phyloP scores from a whole-genome alignment of 768 basidiomycete genomes.

The Lentinula lateritia region DNA sequence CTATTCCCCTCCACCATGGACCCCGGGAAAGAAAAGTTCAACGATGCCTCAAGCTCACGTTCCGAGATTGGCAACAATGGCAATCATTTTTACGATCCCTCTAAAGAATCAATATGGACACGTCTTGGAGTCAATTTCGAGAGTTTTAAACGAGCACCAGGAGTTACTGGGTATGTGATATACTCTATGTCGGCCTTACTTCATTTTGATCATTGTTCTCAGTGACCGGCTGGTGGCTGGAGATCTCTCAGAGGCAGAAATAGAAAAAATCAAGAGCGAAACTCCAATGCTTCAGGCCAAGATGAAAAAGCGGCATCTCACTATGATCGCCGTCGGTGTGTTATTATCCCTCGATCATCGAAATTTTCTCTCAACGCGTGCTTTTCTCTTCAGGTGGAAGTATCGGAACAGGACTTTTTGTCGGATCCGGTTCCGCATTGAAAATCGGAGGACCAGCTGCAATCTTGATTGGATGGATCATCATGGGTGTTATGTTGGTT shows the following conservation, averaged over 20 bases:
- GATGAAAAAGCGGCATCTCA: slow-evolving; percentile 41
- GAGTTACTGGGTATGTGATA: slow-evolving; percentile 34
- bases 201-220: background rate
- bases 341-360: background rate
- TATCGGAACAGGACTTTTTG: slow-evolving; percentile 45
- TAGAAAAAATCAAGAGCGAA: slow-evolving; percentile 31
- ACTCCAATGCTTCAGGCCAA: slow-evolving; percentile 42
- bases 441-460: slow-evolving; percentile 36
- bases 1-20: background rate
- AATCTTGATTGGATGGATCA: slow-evolving; percentile 37
- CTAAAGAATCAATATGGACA: slow-evolving; percentile 40
- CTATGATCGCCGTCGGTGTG: slow-evolving; percentile 45
- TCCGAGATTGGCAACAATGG: background rate
- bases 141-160: slow-evolving; percentile 43
- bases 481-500: slow-evolving; percentile 43
- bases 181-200: background rate
- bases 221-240: slow-evolving; percentile 28
- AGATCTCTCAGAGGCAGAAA: slow-evolving; percentile 25
- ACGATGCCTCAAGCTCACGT: background rate
- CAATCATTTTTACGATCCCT: slow-evolving; percentile 37
- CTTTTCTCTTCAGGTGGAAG: slow-evolving; percentile 20
- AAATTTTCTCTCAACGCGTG: background rate
- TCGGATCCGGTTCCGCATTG: slow-evolving; percentile 37
- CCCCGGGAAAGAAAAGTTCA: background rate
- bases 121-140: slow-evolving; percentile 35